These are phyloP conservation scores for Penicillium herquei DNA, from an alignment of 495 filamentous ascomycete species.

Conservation along the genomic window DNA sequence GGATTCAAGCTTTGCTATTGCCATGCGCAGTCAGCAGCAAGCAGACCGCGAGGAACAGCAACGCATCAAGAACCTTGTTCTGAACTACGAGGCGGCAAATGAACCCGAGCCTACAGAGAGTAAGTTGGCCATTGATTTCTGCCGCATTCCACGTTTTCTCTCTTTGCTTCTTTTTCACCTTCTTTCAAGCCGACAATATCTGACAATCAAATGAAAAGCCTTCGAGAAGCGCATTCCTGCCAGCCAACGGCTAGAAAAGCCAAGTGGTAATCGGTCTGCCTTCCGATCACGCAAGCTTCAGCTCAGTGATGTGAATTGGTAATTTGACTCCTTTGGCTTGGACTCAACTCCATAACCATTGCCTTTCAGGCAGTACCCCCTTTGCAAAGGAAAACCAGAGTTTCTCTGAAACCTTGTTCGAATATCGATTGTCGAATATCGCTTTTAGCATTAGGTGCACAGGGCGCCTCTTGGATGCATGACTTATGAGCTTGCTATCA, in stretches of 20 bases:
- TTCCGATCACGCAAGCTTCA: conserved; percentile 90
- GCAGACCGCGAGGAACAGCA: conserved; percentile 95
- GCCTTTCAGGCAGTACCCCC: background rate
- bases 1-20: conserved; percentile 90
- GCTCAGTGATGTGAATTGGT: conserved; percentile 97
- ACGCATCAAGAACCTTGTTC: conserved; percentile 93
- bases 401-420: no score
- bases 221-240: conserved; percentile 40
- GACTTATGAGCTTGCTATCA: no score
- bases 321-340: conserved; percentile 26
- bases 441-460: no score
- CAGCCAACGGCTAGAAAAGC: conserved; percentile 58
- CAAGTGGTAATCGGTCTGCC: conserved; percentile 66
- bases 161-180: no score
- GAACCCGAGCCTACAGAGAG: conserved; percentile 73
- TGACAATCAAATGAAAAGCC: conserved; percentile 7
- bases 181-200: no score
- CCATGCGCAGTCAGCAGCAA: conserved; percentile 92
- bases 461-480: no score
- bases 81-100: conserved; percentile 90
- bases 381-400: background rate
- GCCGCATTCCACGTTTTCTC: background rate
- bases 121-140: conserved; percentile 22
- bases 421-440: no score
- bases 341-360: background rate